Evolutionary conservation across 2,329 filamentous ascomycete genomes (phyloP), one percentile per base, ranked within the genome.

Genomic region (Phaeophleospora eucalypticola): DNA sequence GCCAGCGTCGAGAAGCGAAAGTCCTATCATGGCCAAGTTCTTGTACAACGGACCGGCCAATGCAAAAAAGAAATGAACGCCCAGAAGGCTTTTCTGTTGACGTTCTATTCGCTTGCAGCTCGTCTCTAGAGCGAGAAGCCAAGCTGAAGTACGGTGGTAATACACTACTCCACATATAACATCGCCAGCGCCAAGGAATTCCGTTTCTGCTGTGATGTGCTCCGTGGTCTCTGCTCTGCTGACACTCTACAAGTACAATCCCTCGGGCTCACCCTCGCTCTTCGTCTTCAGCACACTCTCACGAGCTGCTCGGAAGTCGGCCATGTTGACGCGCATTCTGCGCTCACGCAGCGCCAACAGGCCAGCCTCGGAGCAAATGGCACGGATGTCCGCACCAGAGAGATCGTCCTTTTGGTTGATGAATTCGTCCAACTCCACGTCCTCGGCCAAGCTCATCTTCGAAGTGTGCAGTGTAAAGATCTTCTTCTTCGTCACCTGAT

Each of bases 291-390:
- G 78, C 53, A 98, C 94, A 57, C 89, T 84, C 73, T 98, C 93
- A 61, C 91, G 81, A 18, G 93, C 93, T 46, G 89, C 79, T 46
- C 93, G 79, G 78, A 98, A 98, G 71, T 98, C 93, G 6, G 90
- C 88, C 93, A 98, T 98, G 71, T 97, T 91, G 48, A 98, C 93
- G 46, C 91, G 83, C 93, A 98, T 98, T 65, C 93, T 84, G 56
- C 93, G 81, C 75, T 98, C 93, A 59, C 93, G 82, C 54, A 98
- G 76, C 16, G 93, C 93, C 81, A 97, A 83, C 65, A 98, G 75
- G 70, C 93, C 93, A 36, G 93, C 91, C 68, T 98, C 93, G 21
- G 90, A 95, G 73, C 93, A 98, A 63, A 98, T 98, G 39, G 93
- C 93, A 73, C 97, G 95, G 78, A 98, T 97, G 71, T 98, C 93